Evolutionary conservation across 306 rosid genomes (phyloP).

Genomic region (Senna siamea): DNA sequence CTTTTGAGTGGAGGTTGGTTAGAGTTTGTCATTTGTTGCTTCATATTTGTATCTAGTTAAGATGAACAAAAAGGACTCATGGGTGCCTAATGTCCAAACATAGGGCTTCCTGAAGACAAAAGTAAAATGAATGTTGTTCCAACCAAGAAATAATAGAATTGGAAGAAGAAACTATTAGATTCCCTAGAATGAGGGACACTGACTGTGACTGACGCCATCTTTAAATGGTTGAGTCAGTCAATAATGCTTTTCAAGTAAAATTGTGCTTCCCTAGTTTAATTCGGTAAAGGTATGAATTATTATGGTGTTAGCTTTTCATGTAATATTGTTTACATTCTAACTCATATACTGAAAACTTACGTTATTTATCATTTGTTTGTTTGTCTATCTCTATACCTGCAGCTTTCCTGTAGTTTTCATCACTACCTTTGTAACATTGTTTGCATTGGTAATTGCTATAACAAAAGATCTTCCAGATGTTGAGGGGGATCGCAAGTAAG

Average conservation of each 20-base stretch:
- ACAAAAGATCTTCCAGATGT: constrained; percentile 99
- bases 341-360: constrained; percentile 14
- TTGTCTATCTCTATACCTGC: constrained; percentile 49
- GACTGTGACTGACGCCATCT: not conserved
- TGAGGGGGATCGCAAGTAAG: constrained; percentile 96
- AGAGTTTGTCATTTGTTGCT: constrained; percentile 29
- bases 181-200: constrained; percentile 9
- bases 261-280: constrained; percentile 27
- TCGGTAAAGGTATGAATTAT: constrained; percentile 17
- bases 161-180: constrained; percentile 23
- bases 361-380: constrained; percentile 26
- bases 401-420: constrained; percentile 92
- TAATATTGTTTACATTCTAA: not conserved
- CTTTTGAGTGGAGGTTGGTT: constrained; percentile 93
- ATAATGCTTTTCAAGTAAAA: constrained; percentile 7
- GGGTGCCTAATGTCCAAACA: constrained; percentile 23
- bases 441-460: constrained; percentile 93
- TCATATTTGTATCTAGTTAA: constrained; percentile 29
- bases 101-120: constrained; percentile 18
- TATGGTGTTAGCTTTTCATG: constrained; percentile 21
- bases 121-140: constrained; percentile 6
- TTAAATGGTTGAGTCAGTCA: constrained; percentile 19
- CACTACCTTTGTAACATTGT: constrained; percentile 87
- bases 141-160: constrained; percentile 10
- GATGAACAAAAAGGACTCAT: not conserved